Evolutionary conservation across 1,139 yeast species (phyloP).

Genomic region (Scheffersomyces segobiensis): DNA sequence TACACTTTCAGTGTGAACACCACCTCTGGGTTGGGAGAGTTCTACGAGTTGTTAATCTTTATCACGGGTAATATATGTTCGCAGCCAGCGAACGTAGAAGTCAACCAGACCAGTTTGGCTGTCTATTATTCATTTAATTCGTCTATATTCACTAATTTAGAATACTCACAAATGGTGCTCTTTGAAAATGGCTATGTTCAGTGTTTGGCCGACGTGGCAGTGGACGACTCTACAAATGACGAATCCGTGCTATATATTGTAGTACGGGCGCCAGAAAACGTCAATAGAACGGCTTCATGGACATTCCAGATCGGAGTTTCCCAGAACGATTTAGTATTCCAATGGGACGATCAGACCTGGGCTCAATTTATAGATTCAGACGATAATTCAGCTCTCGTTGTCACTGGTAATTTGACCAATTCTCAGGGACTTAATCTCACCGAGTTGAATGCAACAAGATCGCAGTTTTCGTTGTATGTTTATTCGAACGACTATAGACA

Average conservation of each 20-base stretch:
- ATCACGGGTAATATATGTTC: constrained; percentile 61
- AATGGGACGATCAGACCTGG: constrained; percentile 65
- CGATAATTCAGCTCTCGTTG: constrained; percentile 65
- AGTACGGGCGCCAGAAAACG: constrained; percentile 47
- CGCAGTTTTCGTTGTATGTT: constrained; percentile 46
- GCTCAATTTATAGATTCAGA: constrained; percentile 73
- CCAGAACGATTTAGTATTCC: constrained; percentile 62
- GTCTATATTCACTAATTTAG: constrained; percentile 34
- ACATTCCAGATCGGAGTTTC: constrained; percentile 70
- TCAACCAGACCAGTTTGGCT: constrained; percentile 39
- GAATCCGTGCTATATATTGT: constrained; percentile 45
- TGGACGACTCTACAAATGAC: constrained; percentile 12
- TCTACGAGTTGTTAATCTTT: constrained; percentile 55
- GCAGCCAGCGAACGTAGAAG: constrained; percentile 38
- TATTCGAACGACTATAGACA: constrained; percentile 43
- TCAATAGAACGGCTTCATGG: constrained; percentile 46
- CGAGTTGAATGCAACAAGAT: constrained; percentile 27
- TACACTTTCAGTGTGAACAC: constrained; percentile 50
- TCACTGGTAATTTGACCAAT: constrained; percentile 58
- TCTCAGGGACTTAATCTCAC: constrained; percentile 15
- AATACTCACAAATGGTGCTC: constrained; percentile 29
- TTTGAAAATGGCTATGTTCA: constrained; percentile 55
- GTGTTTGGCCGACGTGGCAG: constrained; percentile 48
- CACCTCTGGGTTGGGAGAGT: constrained; percentile 46
- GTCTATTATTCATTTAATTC: constrained; percentile 54